Percentiles rank a stretch among this genome's conserved stretches.
Conservation (phyloP, 768 basidiomycete genomes). For the Lentinula boryana region DNA sequence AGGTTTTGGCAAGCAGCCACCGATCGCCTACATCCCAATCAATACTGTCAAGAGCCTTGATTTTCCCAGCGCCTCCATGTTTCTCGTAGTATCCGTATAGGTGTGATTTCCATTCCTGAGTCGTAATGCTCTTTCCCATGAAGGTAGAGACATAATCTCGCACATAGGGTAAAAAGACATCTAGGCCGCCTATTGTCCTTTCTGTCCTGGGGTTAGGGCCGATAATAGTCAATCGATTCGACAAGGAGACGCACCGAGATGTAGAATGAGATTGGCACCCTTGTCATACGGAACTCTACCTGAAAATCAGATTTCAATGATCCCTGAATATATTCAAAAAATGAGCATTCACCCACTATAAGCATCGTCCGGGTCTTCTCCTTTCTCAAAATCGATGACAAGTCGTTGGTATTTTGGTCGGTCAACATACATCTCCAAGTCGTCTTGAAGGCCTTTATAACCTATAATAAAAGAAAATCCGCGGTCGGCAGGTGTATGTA, state of each 20-base stretch:
- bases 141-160: conserved; percentile 79
- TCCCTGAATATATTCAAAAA: conserved; percentile 31
- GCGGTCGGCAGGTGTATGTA: conserved; percentile 71
- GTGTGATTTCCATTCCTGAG: conserved; percentile 78
- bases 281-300: conserved; percentile 77
- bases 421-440: conserved; percentile 53
- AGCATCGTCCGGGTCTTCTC: conserved; percentile 76
- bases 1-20: not conserved
- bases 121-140: conserved; percentile 78
- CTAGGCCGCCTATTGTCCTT: conserved; percentile 70
- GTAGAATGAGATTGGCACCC: conserved; percentile 82
- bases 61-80: conserved; percentile 53
- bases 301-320: conserved; percentile 1
- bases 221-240: not conserved
- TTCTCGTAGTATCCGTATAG: conserved; percentile 64
- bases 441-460: conserved; percentile 62
- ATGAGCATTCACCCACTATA: conserved; percentile 36
- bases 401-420: conserved; percentile 75
- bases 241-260: conserved; percentile 52
- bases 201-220: conserved; percentile 30
- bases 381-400: conserved; percentile 61
- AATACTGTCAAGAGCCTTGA: conserved; percentile 59
- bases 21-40: conserved; percentile 65
- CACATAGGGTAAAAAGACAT: conserved; percentile 81
- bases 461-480: conserved; percentile 81